phyloP scores from a whole-genome alignment of 306 rosid species.

The Fragaria iinumae region DNA sequence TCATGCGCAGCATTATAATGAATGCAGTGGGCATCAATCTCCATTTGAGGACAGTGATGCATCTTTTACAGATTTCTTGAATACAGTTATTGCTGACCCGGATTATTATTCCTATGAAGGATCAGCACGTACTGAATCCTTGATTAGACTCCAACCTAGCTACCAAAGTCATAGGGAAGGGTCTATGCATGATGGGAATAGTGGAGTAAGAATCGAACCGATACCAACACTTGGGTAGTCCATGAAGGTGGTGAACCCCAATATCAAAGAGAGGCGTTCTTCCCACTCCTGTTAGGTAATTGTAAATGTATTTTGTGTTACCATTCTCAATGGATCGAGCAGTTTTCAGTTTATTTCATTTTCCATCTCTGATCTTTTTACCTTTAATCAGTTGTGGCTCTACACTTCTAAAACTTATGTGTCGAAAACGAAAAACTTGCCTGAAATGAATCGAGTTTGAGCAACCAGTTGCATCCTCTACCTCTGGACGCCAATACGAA shows the following conservation, averaged over 20 bases:
- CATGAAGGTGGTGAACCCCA: background rate
- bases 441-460: too few relatives aligned
- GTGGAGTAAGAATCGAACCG: background rate
- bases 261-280: too few relatives aligned
- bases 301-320: too few relatives aligned
- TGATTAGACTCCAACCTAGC: background rate
- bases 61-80: slow-evolving; percentile 11
- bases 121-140: slow-evolving; percentile 9
- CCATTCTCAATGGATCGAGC: too few relatives aligned
- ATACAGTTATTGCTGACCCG: slow-evolving; percentile 12
- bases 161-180: slow-evolving; percentile 23
- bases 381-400: too few relatives aligned
- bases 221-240: slow-evolving; percentile 36
- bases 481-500: background rate
- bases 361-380: too few relatives aligned
- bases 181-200: slow-evolving; percentile 2
- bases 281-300: too few relatives aligned
- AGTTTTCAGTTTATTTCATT: too few relatives aligned
- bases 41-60: slow-evolving; percentile 14
- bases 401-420: too few relatives aligned
- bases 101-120: background rate
- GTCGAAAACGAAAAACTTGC: too few relatives aligned
- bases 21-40: background rate
- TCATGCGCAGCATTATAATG: too few relatives aligned
- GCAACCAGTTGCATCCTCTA: background rate